Conservation (phyloP, 208 protist genomes). For the Jaenimonas drosophilae region DNA sequence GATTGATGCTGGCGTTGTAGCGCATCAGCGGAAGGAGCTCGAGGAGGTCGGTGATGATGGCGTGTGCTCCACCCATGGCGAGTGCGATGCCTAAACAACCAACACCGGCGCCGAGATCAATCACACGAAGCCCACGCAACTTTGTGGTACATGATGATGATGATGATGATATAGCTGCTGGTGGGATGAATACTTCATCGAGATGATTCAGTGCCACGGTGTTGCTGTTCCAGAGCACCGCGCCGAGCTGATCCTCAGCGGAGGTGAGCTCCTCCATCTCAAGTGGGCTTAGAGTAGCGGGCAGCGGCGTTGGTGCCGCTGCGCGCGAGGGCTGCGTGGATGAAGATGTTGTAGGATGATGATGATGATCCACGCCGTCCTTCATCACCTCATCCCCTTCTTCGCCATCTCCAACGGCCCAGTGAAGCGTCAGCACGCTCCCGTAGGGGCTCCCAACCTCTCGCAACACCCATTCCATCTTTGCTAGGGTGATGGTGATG, state of each 20-base stretch:
- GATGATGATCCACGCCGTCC: slow-evolving; percentile 5
- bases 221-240: slow-evolving; percentile 89
- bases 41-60: slow-evolving; percentile 73
- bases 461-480: slow-evolving; percentile 59
- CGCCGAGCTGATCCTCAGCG: slow-evolving; percentile 78
- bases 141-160: background rate
- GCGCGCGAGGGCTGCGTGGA: too few species aligned
- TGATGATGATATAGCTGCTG: slow-evolving; percentile 1
- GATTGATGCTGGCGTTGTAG: slow-evolving; percentile 63
- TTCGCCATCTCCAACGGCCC: slow-evolving; percentile 35
- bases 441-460: slow-evolving; percentile 74
- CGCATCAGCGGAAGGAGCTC: slow-evolving; percentile 79
- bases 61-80: slow-evolving; percentile 60
- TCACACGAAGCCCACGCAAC: slow-evolving; percentile 13
- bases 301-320: too few species aligned
- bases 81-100: slow-evolving; percentile 85
- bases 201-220: slow-evolving; percentile 50
- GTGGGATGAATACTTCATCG: slow-evolving; percentile 26
- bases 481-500: background rate
- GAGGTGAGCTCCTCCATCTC: slow-evolving; percentile 47
- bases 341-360: too few species aligned
- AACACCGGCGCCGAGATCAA: slow-evolving; percentile 82
- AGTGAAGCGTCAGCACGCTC: slow-evolving; percentile 61
- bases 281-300: too few species aligned
- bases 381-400: slow-evolving; percentile 6